Evolutionary conservation across 257 asterid species (phyloP).

Genomic region (Solanum pinnatisectum): DNA sequence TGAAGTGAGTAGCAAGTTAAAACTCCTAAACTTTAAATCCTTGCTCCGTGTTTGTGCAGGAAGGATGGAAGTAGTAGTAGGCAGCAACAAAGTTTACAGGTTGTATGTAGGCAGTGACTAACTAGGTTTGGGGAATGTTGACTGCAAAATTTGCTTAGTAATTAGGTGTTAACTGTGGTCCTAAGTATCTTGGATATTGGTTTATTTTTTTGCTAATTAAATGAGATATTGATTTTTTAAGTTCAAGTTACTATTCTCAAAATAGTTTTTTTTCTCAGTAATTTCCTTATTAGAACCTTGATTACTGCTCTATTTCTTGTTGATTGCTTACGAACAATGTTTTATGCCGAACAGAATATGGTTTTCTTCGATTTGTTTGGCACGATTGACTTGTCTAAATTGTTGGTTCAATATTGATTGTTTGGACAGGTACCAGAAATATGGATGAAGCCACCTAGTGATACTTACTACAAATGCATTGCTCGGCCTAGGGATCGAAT

Average conservation of each 20-base stretch:
- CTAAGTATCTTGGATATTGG: background rate
- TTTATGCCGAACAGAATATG: background rate
- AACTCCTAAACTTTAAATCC: background rate
- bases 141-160: background rate
- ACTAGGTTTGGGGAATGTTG: background rate
- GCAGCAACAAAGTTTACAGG: background rate
- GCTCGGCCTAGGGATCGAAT: constrained; percentile 32
- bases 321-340: background rate
- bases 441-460: constrained; percentile 47
- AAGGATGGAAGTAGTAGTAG: background rate
- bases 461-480: constrained; percentile 30
- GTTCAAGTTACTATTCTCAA: no score
- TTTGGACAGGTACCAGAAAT: constrained; percentile 35
- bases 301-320: background rate
- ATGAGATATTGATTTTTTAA: background rate
- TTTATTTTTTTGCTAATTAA: background rate
- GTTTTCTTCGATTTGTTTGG: background rate
- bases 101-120: background rate
- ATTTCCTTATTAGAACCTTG: background rate
- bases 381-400: background rate
- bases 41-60: background rate
- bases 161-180: background rate
- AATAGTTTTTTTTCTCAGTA: background rate
- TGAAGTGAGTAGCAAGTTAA: background rate
- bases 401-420: no score